phyloP scores from a whole-genome alignment of 2,329 filamentous ascomycete species.

The Colletotrichum tamarilloi region DNA sequence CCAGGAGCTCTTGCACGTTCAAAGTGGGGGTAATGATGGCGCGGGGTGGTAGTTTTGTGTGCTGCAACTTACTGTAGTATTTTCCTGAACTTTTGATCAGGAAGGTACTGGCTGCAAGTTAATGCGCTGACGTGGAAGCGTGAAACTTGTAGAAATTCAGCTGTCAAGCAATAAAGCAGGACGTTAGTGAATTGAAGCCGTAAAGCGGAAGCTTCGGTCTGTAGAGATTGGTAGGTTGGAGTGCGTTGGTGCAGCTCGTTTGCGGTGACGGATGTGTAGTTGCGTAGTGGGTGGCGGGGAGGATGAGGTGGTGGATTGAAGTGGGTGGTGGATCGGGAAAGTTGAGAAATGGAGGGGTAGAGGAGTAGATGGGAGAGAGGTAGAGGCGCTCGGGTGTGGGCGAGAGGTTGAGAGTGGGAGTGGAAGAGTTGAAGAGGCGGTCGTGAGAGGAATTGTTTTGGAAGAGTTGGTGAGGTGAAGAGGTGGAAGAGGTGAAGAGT shows the following conservation, averaged over 20 bases:
- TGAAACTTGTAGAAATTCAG: background rate
- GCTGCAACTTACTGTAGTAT: conserved; percentile 19
- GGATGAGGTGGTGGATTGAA: conserved; percentile 17
- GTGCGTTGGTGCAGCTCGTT: conserved; percentile 7
- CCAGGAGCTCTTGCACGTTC: background rate
- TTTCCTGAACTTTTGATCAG: conserved; percentile 20
- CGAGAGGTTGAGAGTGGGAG: conserved; percentile 36
- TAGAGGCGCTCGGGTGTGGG: conserved; percentile 38
- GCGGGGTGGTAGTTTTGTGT: conserved; percentile 2
- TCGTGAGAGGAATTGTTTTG: conserved; percentile 37
- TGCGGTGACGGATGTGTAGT: conserved; percentile 6
- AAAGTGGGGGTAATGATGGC: background rate
- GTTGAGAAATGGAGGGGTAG: conserved; percentile 29
- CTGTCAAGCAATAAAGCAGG: background rate
- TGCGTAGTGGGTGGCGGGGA: background rate
- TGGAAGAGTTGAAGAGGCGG: conserved; percentile 39
- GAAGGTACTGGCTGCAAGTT: conserved; percentile 10
- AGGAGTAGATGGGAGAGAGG: conserved; percentile 36
- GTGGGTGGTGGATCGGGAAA: conserved; percentile 27
- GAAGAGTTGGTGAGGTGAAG: conserved; percentile 41
- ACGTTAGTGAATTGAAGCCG: background rate
- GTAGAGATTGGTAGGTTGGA: conserved; percentile 5
- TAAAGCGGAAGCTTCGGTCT: background rate
- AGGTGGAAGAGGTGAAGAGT: conserved; percentile 37
- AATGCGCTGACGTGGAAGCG: background rate